phyloP scores from a whole-genome alignment of 2,329 filamentous ascomycete genomes.

The Xylaria sp. region DNA sequence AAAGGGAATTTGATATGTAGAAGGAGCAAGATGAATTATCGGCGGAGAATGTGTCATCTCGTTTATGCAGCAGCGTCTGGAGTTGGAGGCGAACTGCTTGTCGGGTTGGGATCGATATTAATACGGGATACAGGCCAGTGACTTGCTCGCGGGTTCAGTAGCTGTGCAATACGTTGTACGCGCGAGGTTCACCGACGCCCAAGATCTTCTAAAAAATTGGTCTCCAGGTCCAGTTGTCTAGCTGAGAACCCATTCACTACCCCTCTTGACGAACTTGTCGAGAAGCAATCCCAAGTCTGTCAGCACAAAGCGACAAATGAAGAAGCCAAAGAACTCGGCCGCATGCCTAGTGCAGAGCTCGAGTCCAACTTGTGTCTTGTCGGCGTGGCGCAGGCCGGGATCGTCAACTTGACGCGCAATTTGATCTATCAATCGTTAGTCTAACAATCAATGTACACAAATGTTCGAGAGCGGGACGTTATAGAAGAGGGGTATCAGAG shows the following conservation, averaged over 20 bases:
- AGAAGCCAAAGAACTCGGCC: constrained; percentile 96
- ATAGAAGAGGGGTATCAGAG: not conserved
- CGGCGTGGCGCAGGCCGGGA: constrained; percentile 83
- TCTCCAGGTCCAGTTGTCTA: constrained; percentile 10
- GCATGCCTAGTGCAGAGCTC: constrained; percentile 91
- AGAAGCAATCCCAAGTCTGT: constrained; percentile 76
- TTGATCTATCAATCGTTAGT: constrained; percentile 60
- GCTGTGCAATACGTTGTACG: constrained; percentile 2
- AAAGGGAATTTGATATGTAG: not conserved
- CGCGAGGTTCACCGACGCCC: not conserved
- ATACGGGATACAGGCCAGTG: not conserved
- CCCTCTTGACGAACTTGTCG: constrained; percentile 95
- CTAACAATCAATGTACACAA: not conserved
- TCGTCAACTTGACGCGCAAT: constrained; percentile 95
- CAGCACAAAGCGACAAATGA: constrained; percentile 91
- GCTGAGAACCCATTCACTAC: constrained; percentile 78
- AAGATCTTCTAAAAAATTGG: not conserved
- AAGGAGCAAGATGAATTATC: constrained; percentile 9
- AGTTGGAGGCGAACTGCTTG: not conserved
- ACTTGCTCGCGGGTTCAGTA: not conserved
- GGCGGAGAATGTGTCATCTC: not conserved
- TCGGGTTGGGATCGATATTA: not conserved
- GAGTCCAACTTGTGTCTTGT: constrained; percentile 89
- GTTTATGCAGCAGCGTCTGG: not conserved
- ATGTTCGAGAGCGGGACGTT: not conserved